Conservation (phyloP, 2,329 filamentous ascomycete species). For the Lomentospora prolificans region DNA sequence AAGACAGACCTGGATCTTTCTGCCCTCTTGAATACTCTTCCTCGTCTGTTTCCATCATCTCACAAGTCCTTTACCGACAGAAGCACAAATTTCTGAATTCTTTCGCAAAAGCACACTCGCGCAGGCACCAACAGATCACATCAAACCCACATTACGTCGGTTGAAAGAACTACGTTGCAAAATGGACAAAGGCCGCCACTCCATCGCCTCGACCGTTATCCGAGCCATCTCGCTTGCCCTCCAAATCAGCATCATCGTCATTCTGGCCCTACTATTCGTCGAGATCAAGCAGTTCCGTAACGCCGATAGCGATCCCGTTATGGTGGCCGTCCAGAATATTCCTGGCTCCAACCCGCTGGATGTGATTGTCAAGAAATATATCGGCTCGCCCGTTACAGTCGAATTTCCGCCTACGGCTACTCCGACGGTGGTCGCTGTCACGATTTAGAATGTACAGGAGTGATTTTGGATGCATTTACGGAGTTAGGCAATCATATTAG, state of each 20-base stretch:
- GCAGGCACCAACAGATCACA: too few relatives aligned
- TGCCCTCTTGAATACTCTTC: too few relatives aligned
- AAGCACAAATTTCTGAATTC: too few relatives aligned
- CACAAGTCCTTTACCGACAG: too few relatives aligned
- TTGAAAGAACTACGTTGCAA: too few relatives aligned
- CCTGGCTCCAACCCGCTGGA: neutral
- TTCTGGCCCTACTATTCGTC: neutral
- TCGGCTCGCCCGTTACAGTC: neutral
- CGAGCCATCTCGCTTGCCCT: neutral
- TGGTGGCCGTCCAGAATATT: neutral
- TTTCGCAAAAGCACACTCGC: too few relatives aligned
- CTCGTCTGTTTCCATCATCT: too few relatives aligned
- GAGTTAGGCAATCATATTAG: too few relatives aligned
- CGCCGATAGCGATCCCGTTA: neutral
- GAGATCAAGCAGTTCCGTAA: neutral
- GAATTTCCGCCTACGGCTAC: neutral
- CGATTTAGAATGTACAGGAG: too few relatives aligned
- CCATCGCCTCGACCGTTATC: neutral
- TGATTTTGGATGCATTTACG: too few relatives aligned
- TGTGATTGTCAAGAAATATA: neutral
- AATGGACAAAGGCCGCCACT: neutral
- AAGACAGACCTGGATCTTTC: too few relatives aligned
- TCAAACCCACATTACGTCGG: too few relatives aligned
- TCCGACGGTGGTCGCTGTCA: neutral
- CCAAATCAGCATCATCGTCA: neutral